Percentiles rank a stretch among this genome's conserved stretches.
Conservation (phyloP, 2,329 filamentous ascomycete genomes). For the Colletotrichum graminicola region DNA sequence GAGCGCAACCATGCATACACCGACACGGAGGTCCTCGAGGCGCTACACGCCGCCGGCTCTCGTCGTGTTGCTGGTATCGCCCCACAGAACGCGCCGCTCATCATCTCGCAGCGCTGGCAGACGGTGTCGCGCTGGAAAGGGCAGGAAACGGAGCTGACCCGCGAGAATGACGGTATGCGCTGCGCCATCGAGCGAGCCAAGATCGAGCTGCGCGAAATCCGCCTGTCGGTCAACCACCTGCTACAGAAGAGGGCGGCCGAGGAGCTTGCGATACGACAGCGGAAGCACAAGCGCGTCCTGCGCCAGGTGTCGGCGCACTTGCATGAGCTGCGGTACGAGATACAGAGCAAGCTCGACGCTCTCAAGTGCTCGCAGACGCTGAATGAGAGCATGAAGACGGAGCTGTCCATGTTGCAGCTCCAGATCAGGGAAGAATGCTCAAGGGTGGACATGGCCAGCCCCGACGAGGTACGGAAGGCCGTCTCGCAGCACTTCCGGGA, state of each 20-base stretch:
- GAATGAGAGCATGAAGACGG: slow-evolving; percentile 37
- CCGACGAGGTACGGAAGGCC: slow-evolving; percentile 38
- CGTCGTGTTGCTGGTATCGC: slow-evolving; percentile 45
- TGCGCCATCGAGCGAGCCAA: slow-evolving; percentile 18
- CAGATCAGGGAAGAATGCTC: slow-evolving; percentile 34
- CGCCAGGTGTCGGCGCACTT: slow-evolving; percentile 47
- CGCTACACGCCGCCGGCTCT: slow-evolving; percentile 43
- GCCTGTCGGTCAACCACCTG: slow-evolving; percentile 40
- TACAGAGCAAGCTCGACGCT: slow-evolving; percentile 40
- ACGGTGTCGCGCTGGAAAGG: slow-evolving; percentile 31
- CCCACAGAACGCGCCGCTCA: slow-evolving; percentile 34
- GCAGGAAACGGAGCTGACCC: slow-evolving; percentile 21
- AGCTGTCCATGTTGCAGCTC: slow-evolving; percentile 26
- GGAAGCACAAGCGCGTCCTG: slow-evolving; percentile 45
- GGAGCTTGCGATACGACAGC: slow-evolving; percentile 39
- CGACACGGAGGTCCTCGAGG: slow-evolving; percentile 42
- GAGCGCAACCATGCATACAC: slow-evolving; percentile 30
- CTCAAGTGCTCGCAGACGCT: slow-evolving; percentile 30
- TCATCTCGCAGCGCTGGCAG: slow-evolving; percentile 43
- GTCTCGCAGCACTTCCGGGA: slow-evolving; percentile 38
- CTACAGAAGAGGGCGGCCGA: slow-evolving; percentile 37
- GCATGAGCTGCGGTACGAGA: slow-evolving; percentile 43
- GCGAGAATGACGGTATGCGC: slow-evolving; percentile 31
- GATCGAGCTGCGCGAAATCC: slow-evolving; percentile 36
- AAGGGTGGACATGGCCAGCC: slow-evolving; percentile 32